Evolutionary conservation across 2,329 filamentous ascomycete genomes (phyloP).

Genomic region (Pseudohalonectria lignicola): DNA sequence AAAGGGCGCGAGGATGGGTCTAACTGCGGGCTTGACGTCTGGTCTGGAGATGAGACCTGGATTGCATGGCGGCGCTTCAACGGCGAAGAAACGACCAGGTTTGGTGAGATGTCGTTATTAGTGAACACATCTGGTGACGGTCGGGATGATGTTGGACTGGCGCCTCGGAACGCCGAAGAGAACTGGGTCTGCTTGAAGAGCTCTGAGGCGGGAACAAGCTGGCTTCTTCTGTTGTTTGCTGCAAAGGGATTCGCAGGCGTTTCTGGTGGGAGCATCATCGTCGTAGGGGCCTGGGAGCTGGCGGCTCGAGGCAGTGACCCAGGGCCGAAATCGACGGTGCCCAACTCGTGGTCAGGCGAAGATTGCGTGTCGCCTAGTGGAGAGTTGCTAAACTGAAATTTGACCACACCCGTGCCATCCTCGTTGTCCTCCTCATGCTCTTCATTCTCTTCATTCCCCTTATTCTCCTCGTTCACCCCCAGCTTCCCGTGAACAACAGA

Average conservation of each 20-base stretch:
- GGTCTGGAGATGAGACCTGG: conserved; percentile 29
- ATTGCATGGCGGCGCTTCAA: conserved; percentile 34
- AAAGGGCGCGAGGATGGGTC: conserved; percentile 10
- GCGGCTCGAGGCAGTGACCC: too few relatives aligned
- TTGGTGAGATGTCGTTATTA: conserved; percentile 33
- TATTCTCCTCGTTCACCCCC: too few relatives aligned
- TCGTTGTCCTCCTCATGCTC: too few relatives aligned
- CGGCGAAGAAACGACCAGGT: conserved; percentile 31
- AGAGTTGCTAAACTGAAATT: conserved; percentile 27
- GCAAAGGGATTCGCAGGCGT: conserved; percentile 44
- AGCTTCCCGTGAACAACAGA: too few relatives aligned
- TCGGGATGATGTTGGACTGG: conserved; percentile 46
- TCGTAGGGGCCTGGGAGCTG: too few relatives aligned
- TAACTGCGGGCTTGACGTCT: conserved; percentile 29
- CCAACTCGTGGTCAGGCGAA: background rate
- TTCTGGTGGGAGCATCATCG: conserved; percentile 20
- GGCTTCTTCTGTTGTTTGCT: conserved; percentile 19
- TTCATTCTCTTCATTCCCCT: too few relatives aligned
- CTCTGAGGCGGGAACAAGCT: conserved; percentile 31
- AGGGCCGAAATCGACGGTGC: background rate
- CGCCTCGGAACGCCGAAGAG: conserved; percentile 35
- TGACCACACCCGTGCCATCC: conserved; percentile 39
- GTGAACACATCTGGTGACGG: conserved; percentile 39
- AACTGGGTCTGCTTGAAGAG: conserved; percentile 44
- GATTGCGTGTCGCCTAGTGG: conserved; percentile 25